These are phyloP conservation scores for Metarhizium guizhouense DNA, from an alignment of 2,329 filamentous ascomycete species.

Conservation along the genomic window DNA sequence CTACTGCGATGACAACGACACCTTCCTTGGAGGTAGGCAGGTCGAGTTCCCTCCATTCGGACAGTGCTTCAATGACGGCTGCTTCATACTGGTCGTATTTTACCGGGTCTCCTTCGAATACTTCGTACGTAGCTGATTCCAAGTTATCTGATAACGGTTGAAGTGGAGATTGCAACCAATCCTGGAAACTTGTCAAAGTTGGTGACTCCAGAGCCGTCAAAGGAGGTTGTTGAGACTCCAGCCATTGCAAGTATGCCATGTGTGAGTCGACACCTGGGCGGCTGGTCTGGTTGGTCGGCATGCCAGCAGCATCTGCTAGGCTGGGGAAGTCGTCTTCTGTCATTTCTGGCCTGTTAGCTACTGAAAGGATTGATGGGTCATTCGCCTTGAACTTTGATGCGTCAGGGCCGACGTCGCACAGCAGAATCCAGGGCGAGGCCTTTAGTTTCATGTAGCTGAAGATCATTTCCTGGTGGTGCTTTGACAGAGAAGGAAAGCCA, in stretches of 20 bases:
- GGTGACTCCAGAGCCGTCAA: constrained; percentile 40
- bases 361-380: constrained; percentile 12
- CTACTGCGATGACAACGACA: constrained; percentile 78
- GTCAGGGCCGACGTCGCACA: constrained; percentile 52
- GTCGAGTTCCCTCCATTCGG: constrained; percentile 64
- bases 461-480: constrained; percentile 52
- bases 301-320: constrained; percentile 47
- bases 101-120: constrained; percentile 96
- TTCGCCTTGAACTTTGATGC: constrained; percentile 20
- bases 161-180: constrained; percentile 90
- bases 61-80: constrained; percentile 71
- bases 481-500: constrained; percentile 53
- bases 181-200: constrained; percentile 59
- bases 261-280: constrained; percentile 32
- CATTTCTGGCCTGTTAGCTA: constrained; percentile 21
- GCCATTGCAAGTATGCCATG: constrained; percentile 71
- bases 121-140: constrained; percentile 95
- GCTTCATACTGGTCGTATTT: constrained; percentile 95
- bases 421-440: constrained; percentile 50
- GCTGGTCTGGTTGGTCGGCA: constrained; percentile 19
- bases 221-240: constrained; percentile 73
- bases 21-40: constrained; percentile 65
- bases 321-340: constrained; percentile 56
- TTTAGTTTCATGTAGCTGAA: constrained; percentile 57
- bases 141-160: constrained; percentile 94